Conservation (phyloP, 768 basidiomycete genomes). For the Mycena belliarum region DNA sequence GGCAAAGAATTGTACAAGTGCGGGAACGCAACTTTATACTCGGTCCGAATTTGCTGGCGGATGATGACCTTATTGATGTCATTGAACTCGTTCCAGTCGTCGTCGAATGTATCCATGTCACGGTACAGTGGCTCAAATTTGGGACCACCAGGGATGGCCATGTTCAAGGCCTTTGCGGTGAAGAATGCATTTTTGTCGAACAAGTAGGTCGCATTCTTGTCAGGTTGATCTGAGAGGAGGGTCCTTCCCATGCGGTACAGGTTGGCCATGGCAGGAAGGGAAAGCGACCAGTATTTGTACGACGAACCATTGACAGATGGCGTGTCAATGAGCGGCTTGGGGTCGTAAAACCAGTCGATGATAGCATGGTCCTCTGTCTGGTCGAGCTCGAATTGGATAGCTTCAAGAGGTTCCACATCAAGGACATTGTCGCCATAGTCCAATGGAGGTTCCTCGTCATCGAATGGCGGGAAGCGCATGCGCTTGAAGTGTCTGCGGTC, state of each 20-base stretch:
- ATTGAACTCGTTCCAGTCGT: constrained; percentile 99
- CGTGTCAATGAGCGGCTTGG: constrained; percentile 90
- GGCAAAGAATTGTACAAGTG: constrained; percentile 98
- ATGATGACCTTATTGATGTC: constrained; percentile 99
- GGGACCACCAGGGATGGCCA: constrained; percentile 97
- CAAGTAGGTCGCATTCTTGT: constrained; percentile 87
- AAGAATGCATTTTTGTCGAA: constrained; percentile 99
- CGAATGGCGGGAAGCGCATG: constrained; percentile 99
- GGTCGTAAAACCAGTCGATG: constrained; percentile 98
- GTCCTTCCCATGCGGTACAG: constrained; percentile 94
- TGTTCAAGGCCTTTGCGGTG: constrained; percentile 94
- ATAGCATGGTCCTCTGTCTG: constrained; percentile 89
- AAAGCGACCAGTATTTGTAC: constrained; percentile 91
- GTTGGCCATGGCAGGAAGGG: constrained; percentile 95
- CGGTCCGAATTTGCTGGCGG: constrained; percentile 96
- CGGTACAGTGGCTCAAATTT: constrained; percentile 98
- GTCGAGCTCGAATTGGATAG: constrained; percentile 95
- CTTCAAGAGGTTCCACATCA: constrained; percentile 96
- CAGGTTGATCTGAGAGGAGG: constrained; percentile 89
- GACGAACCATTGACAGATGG: constrained; percentile 90
- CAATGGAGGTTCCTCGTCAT: constrained; percentile 97
- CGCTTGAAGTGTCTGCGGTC: constrained; percentile 99
- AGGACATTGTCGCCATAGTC: constrained; percentile 99
- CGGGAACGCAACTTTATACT: constrained; percentile 99
- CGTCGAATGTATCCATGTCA: constrained; percentile 96